Conservation (phyloP, 1,139 yeast species). For the Candida sanyaensis region DNA sequence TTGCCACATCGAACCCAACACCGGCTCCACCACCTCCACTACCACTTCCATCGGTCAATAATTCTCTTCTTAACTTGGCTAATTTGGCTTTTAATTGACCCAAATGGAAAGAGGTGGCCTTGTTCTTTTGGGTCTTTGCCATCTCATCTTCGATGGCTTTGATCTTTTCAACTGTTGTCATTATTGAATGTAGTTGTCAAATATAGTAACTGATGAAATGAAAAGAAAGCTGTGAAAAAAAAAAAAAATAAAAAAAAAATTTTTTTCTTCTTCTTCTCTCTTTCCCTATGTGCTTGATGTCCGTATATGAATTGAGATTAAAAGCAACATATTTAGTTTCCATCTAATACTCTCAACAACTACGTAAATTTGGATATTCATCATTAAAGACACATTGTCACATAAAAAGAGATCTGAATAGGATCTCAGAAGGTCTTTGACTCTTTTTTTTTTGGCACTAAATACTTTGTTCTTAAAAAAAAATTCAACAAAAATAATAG, state of each 20-base stretch:
- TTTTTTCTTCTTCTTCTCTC: constrained; percentile 2
- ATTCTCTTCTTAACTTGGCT: constrained; percentile 91
- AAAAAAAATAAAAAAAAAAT: too few relatives aligned
- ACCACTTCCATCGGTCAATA: constrained; percentile 74
- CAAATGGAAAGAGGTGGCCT: constrained; percentile 93
- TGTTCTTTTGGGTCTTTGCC: constrained; percentile 95
- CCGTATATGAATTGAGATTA: too few relatives aligned
- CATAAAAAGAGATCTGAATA: too few relatives aligned
- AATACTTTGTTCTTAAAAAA: too few relatives aligned
- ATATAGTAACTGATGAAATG: background rate
- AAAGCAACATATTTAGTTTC: too few relatives aligned
- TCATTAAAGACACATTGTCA: too few relatives aligned
- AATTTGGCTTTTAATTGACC: constrained; percentile 96
- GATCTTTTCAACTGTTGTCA: constrained; percentile 88
- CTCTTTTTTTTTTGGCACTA: too few relatives aligned
- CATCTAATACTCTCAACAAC: too few relatives aligned
- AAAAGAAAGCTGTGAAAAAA: background rate
- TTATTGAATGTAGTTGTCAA: constrained; percentile 17
- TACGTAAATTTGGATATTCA: too few relatives aligned
- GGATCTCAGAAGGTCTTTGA: too few relatives aligned
- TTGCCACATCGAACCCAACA: constrained; percentile 93
- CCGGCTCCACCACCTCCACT: constrained; percentile 77
- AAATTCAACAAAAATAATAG: too few relatives aligned
- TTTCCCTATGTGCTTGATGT: background rate
- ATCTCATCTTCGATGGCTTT: constrained; percentile 92